Evolutionary conservation across 2,329 filamentous ascomycete genomes (phyloP).

Genomic region (Myriangium duriaei): DNA sequence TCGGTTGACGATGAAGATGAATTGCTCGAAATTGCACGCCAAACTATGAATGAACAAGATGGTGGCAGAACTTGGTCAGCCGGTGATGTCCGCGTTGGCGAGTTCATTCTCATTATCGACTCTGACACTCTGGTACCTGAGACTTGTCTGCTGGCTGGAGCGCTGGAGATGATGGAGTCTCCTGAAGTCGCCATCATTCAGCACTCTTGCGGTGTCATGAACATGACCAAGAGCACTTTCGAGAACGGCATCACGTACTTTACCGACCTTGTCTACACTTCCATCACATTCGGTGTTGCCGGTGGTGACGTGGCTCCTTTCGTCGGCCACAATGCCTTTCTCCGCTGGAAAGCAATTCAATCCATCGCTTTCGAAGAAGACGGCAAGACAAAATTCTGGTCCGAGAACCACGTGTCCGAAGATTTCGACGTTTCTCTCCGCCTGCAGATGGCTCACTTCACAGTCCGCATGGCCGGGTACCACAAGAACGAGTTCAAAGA

Average conservation of each 20-base stretch:
- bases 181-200: slow-evolving; percentile 64
- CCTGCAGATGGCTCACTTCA: slow-evolving; percentile 58
- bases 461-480: slow-evolving; percentile 60
- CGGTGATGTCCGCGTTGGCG: slow-evolving; percentile 62
- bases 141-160: slow-evolving; percentile 61
- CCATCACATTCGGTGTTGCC: slow-evolving; percentile 63
- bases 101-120: slow-evolving; percentile 59
- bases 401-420: slow-evolving; percentile 65
- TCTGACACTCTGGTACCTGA: slow-evolving; percentile 61
- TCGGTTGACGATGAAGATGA: slow-evolving; percentile 41
- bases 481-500: slow-evolving; percentile 69
- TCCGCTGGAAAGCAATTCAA: slow-evolving; percentile 65
- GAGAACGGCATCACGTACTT: slow-evolving; percentile 31
- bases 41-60: slow-evolving; percentile 46
- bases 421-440: slow-evolving; percentile 73
- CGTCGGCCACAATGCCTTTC: slow-evolving; percentile 65
- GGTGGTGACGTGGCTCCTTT: slow-evolving; percentile 68
- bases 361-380: slow-evolving; percentile 58
- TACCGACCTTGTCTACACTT: slow-evolving; percentile 58
- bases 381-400: slow-evolving; percentile 65
- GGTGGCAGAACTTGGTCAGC: slow-evolving; percentile 59
- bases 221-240: slow-evolving; percentile 55
- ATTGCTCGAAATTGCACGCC: slow-evolving; percentile 49
- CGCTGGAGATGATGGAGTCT: slow-evolving; percentile 64
- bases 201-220: slow-evolving; percentile 61